phyloP scores from a whole-genome alignment of 2,329 filamentous ascomycete genomes.

The Pseudogymnoascus sp. region DNA sequence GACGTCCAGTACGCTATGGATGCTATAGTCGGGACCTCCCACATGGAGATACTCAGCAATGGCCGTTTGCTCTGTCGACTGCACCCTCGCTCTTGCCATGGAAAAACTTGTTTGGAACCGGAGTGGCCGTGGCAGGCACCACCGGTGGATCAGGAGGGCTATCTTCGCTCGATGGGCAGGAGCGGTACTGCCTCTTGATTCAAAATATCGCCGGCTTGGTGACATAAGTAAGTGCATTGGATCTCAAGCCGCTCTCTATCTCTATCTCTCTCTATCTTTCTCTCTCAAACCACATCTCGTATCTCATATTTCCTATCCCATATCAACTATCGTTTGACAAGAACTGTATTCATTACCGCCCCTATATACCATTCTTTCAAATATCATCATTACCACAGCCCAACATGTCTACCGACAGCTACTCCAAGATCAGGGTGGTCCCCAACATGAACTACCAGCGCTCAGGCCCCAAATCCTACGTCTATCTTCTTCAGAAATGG shows the following conservation, averaged over 20 bases:
- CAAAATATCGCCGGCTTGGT: neutral
- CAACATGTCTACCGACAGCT: slow-evolving; percentile 25
- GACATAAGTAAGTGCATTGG: neutral
- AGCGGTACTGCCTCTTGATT: neutral
- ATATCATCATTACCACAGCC: neutral
- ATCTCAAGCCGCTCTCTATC: neutral
- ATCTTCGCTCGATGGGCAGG: neutral
- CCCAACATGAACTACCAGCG: slow-evolving; percentile 53
- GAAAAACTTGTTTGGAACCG: neutral
- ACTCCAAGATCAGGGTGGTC: slow-evolving; percentile 41
- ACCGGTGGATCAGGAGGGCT: neutral
- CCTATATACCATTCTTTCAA: neutral
- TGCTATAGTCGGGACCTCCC: no score
- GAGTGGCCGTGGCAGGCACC: neutral
- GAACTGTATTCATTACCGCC: neutral
- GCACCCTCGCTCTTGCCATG: neutral
- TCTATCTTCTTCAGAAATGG: slow-evolving; percentile 54
- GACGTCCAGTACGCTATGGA: neutral
- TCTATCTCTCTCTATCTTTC: neutral
- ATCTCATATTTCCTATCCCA: neutral
- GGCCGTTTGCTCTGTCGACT: neutral
- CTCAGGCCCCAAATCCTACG: slow-evolving; percentile 57
- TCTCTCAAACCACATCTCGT: neutral
- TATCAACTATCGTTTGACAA: neutral
- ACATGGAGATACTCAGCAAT: neutral